phyloP scores from a whole-genome alignment of 305 asterid species.

The Coffea humblotiana region DNA sequence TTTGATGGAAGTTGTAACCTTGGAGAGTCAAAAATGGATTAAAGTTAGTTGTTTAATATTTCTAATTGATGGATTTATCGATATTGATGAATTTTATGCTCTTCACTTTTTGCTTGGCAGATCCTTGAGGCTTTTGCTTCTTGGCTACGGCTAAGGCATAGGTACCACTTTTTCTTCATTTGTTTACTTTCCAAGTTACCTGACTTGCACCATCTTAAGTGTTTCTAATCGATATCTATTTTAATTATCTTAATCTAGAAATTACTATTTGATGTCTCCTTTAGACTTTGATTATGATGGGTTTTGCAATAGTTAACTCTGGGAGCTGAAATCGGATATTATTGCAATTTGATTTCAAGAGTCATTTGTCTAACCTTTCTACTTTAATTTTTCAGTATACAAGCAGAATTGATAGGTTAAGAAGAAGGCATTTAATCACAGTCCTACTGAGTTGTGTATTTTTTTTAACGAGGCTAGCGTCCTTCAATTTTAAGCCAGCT shows the following conservation, averaged over 20 bases:
- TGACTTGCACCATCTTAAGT: background rate
- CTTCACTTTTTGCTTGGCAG: constrained; percentile 44
- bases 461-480: background rate
- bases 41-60: background rate
- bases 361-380: background rate
- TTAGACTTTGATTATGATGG: background rate
- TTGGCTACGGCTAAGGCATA: constrained; percentile 94
- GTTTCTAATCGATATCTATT: constrained; percentile 2
- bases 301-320: background rate
- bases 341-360: background rate
- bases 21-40: background rate
- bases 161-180: constrained; percentile 49
- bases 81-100: constrained; percentile 7
- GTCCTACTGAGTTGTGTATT: too few species aligned
- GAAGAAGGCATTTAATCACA: too few species aligned
- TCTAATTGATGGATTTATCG: background rate
- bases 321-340: background rate
- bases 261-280: background rate
- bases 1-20: background rate
- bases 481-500: background rate
- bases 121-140: constrained; percentile 98
- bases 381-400: background rate
- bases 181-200: background rate
- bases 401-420: background rate
- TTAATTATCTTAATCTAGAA: background rate